Conservation (phyloP, 441 rosid genomes). For the Erodium trifolium region DNA sequence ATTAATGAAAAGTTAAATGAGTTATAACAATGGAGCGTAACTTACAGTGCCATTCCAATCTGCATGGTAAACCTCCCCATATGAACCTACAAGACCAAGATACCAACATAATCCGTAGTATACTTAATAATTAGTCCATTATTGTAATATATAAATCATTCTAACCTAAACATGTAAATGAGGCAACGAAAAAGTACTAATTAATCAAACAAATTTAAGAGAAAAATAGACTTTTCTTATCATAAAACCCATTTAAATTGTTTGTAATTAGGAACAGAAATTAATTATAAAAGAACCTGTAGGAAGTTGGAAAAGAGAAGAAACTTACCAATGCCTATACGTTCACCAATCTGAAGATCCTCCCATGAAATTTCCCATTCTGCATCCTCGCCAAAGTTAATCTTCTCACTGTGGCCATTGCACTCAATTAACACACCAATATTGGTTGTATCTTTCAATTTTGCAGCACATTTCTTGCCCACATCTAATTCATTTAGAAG, state of each 20-base stretch:
- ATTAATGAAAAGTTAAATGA: neutral
- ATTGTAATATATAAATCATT: neutral
- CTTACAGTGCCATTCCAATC: conserved; percentile 98
- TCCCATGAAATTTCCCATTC: conserved; percentile 95
- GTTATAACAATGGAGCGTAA: conserved; percentile 15
- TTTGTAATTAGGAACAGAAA: neutral
- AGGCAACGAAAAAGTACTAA: neutral
- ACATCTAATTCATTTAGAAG: conserved; percentile 27
- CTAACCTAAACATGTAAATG: conserved; percentile 1
- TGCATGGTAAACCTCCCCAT: conserved; percentile 88
- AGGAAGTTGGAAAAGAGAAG: conserved; percentile 1
- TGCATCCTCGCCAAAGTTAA: conserved; percentile 67
- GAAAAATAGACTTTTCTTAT: neutral
- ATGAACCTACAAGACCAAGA: conserved; percentile 61
- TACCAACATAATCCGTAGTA: neutral
- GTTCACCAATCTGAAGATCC: conserved; percentile 92
- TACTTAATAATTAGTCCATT: neutral
- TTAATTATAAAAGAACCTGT: neutral
- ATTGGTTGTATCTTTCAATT: conserved; percentile 24
- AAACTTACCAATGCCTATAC: conserved; percentile 89
- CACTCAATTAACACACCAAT: conserved; percentile 27
- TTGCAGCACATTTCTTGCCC: conserved; percentile 30
- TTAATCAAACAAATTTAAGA: neutral
- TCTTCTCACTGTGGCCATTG: conserved; percentile 41
- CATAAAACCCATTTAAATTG: too few relatives aligned